phyloP scores from a whole-genome alignment of 139 green algal genomes.

The Chlamydomonas asymmetrica region DNA sequence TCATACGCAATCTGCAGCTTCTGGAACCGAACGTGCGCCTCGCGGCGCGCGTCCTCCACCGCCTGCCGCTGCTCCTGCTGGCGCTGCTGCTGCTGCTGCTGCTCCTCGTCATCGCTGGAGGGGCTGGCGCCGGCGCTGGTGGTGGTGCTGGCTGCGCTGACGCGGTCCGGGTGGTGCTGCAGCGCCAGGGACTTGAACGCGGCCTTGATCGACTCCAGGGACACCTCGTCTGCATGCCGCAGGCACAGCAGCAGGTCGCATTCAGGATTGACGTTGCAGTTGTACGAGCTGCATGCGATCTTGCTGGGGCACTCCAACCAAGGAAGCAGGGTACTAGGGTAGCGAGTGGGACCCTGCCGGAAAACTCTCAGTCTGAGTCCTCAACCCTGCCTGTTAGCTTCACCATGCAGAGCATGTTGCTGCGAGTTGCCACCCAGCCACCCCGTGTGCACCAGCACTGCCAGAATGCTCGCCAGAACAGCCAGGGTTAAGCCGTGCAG shows the following conservation, averaged over 20 bases:
- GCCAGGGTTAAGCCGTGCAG: no score
- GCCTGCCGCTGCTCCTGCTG: background rate
- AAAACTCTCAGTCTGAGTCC: no score
- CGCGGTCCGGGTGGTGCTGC: conserved; percentile 72
- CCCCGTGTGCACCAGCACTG: no score
- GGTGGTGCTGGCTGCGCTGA: conserved; percentile 20
- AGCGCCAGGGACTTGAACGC: conserved; percentile 74
- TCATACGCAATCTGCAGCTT: conserved; percentile 74
- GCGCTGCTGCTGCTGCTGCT: background rate
- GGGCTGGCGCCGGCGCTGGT: background rate
- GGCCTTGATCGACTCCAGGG: conserved; percentile 62
- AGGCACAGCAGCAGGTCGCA: background rate
- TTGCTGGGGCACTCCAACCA: no score
- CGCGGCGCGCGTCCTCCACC: conserved; percentile 11
- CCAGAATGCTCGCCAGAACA: no score
- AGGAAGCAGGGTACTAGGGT: no score
- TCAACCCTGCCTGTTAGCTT: no score
- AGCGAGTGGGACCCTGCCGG: no score
- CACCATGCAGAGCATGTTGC: no score
- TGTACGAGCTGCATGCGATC: no score
- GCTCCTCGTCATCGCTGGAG: background rate
- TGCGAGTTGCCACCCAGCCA: no score
- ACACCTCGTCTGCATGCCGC: conserved; percentile 10
- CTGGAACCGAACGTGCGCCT: conserved; percentile 60
- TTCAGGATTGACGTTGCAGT: no score